Conservation (phyloP, 768 basidiomycete genomes). For the Crepidotus variabilis region DNA sequence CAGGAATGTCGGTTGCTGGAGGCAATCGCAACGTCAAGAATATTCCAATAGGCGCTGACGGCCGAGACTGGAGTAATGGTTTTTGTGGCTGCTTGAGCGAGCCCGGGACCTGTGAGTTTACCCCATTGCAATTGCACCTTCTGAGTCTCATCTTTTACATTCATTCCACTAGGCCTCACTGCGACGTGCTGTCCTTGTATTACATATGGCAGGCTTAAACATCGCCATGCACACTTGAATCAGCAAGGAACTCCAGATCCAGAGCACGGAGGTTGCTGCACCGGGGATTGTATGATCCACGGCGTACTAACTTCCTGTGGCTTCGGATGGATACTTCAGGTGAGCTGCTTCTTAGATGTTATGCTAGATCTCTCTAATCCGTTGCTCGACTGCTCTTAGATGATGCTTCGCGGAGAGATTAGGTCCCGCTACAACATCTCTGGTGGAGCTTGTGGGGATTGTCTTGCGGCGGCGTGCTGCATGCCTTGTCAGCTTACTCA, state of each 20-base stretch:
- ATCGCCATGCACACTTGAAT: conserved; percentile 36
- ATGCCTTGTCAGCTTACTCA: conserved; percentile 45
- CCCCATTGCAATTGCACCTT: not conserved
- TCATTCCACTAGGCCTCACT: conserved; percentile 24
- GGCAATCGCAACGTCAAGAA: conserved; percentile 33
- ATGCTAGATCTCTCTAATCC: too few relatives aligned
- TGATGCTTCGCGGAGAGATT: conserved; percentile 30
- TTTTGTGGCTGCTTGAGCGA: conserved; percentile 28
- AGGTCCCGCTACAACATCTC: conserved; percentile 44
- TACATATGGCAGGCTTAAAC: conserved; percentile 34
- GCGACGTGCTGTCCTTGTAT: conserved; percentile 41
- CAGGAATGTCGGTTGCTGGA: conserved; percentile 21
- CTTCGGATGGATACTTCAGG: conserved; percentile 38
- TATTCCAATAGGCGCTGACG: conserved; percentile 24
- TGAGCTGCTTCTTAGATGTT: conserved; percentile 5
- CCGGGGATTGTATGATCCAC: conserved; percentile 34
- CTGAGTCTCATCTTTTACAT: not conserved
- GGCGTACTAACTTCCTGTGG: conserved; percentile 27
- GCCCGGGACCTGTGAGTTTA: conserved; percentile 27
- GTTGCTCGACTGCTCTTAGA: conserved; percentile 14
- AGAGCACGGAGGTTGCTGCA: conserved; percentile 26
- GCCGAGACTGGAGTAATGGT: conserved; percentile 36
- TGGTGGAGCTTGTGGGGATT: conserved; percentile 40
- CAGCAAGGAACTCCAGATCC: conserved; percentile 32
- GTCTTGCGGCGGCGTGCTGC: conserved; percentile 36